Conservation (phyloP, 768 basidiomycete genomes). For the Mycena filopes region DNA sequence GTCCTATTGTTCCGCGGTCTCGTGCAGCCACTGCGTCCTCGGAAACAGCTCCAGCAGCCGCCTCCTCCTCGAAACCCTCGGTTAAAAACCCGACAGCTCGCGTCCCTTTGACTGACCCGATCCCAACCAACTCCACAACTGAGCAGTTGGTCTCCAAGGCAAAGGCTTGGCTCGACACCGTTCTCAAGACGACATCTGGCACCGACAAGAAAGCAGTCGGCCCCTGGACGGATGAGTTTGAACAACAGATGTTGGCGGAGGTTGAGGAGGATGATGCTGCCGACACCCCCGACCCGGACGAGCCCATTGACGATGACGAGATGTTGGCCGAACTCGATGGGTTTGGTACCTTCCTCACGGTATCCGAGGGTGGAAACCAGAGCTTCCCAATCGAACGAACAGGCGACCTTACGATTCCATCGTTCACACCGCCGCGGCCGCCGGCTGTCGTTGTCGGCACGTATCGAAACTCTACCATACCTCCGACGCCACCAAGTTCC, state of each 20-base stretch:
- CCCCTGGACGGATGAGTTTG: background rate
- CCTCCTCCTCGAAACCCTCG: too few relatives aligned
- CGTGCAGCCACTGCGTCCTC: too few relatives aligned
- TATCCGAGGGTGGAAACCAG: background rate
- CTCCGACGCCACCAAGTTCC: background rate
- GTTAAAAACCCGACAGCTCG: too few relatives aligned
- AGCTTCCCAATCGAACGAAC: background rate
- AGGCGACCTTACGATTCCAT: background rate
- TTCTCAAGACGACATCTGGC: background rate
- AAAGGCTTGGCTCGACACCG: background rate
- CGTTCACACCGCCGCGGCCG: background rate
- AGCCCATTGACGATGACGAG: background rate
- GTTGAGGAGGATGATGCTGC: background rate
- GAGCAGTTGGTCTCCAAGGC: background rate
- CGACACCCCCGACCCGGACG: background rate
- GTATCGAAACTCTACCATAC: background rate
- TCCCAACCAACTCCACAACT: background rate
- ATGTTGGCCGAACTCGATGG: background rate
- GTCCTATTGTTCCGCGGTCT: background rate
- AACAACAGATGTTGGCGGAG: background rate
- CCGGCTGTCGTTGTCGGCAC: too few relatives aligned
- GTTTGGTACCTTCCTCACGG: background rate
- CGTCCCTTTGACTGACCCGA: background rate
- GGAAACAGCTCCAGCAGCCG: too few relatives aligned
- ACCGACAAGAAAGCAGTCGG: background rate